Percentiles rank a stretch among this genome's conserved stretches.
These are phyloP conservation scores for Ophiostoma ulmi DNA, from an alignment of 2,329 filamentous ascomycete genomes.

Conservation along the genomic window DNA sequence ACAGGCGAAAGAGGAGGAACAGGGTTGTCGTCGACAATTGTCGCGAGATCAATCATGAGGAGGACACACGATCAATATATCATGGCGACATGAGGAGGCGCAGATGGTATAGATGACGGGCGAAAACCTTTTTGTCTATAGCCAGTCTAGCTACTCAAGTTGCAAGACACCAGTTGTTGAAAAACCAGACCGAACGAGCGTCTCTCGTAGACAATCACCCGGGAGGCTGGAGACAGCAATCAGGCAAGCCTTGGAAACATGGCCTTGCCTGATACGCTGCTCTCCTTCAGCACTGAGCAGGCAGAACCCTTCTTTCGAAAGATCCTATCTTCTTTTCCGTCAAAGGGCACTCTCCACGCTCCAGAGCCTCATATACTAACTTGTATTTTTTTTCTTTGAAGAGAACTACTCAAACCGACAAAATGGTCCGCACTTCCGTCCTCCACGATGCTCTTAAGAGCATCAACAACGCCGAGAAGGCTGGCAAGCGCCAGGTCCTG, in stretches of 20 bases:
- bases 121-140: not conserved
- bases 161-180: constrained; percentile 15
- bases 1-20: constrained; percentile 9
- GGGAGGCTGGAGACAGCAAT: constrained; percentile 60
- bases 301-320: constrained; percentile 59
- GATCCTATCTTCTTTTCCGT: constrained; percentile 26
- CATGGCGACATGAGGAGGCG: constrained; percentile 13
- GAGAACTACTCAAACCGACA: constrained; percentile 56
- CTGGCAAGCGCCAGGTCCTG: constrained; percentile 97
- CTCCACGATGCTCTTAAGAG: constrained; percentile 98
- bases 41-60: not conserved
- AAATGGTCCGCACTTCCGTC: constrained; percentile 98
- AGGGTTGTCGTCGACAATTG: not conserved
- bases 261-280: constrained; percentile 52
- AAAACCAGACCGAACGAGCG: constrained; percentile 17
- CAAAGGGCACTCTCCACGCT: constrained; percentile 66
- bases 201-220: constrained; percentile 18
- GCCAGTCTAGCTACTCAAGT: constrained; percentile 1
- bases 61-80: not conserved
- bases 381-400: constrained; percentile 32
- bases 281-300: constrained; percentile 60
- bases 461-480: constrained; percentile 99
- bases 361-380: constrained; percentile 60
- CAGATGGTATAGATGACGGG: not conserved
- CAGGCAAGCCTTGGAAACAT: constrained; percentile 31